phyloP scores from a whole-genome alignment of 345 rosid species.

The Alliaria petiolata region DNA sequence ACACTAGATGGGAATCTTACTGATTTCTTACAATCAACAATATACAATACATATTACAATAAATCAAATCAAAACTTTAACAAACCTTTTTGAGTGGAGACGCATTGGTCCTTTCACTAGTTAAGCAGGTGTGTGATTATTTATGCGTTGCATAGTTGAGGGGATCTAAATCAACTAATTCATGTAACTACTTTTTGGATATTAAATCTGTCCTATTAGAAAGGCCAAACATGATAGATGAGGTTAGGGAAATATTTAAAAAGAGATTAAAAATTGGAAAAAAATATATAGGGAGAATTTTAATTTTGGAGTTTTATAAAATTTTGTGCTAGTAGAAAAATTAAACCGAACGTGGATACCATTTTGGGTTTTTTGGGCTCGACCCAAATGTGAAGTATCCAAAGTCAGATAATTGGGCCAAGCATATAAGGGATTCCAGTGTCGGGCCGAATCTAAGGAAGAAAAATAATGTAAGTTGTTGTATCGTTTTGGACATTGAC shows the following conservation, averaged over 20 bases:
- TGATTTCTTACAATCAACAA: slow-evolving; percentile 10
- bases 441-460: neutral
- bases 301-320: neutral
- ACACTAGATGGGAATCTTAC: slow-evolving; percentile 24
- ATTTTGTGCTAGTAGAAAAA: neutral
- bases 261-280: neutral
- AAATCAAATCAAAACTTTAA: slow-evolving; percentile 21
- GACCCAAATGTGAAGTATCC: neutral
- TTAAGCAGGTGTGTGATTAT: neutral
- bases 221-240: too few species aligned
- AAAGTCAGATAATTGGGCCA: neutral
- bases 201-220: too few species aligned
- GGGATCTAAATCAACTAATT: neutral
- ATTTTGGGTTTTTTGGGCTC: neutral
- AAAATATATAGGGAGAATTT: neutral
- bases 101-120: slow-evolving; percentile 16
- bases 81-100: slow-evolving; percentile 9
- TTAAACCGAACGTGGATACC: neutral
- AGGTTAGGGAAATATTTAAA: neutral
- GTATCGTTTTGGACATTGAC: neutral
- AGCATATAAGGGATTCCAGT: neutral
- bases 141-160: neutral
- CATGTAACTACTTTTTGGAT: neutral
- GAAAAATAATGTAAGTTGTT: neutral
- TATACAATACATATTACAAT: neutral